phyloP scores from a whole-genome alignment of 805 yeast species.

The Komagataella mondaviorum region DNA sequence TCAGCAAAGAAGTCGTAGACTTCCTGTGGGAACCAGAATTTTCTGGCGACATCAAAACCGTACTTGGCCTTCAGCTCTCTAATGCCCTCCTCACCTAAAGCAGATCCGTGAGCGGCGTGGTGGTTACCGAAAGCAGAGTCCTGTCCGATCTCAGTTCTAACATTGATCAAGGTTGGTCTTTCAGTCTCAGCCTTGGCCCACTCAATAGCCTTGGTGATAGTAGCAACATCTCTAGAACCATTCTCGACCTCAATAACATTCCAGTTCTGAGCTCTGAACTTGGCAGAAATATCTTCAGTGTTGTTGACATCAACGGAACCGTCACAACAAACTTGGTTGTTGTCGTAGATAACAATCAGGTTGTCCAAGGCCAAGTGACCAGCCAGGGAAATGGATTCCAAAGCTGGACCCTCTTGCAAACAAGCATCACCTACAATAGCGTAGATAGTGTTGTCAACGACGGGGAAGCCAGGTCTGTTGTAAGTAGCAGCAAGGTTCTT shows the following conservation, averaged over 20 bases:
- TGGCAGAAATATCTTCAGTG: slow-evolving; percentile 19
- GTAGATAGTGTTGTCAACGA: slow-evolving; percentile 17
- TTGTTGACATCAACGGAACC: slow-evolving; percentile 21
- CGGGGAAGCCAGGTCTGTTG: slow-evolving; percentile 19
- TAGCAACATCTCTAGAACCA: slow-evolving; percentile 18
- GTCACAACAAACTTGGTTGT: slow-evolving; percentile 23
- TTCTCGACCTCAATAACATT: slow-evolving; percentile 20
- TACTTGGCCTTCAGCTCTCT: slow-evolving; percentile 4
- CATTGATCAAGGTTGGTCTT: slow-evolving; percentile 22
- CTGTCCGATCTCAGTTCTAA: slow-evolving; percentile 20
- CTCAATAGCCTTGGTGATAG: slow-evolving; percentile 19
- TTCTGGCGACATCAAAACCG: slow-evolving; percentile 11
- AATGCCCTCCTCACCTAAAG: slow-evolving; percentile 16
- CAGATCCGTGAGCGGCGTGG: slow-evolving; percentile 21
- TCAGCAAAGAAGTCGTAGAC: slow-evolving; percentile 17
- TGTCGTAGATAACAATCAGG: slow-evolving; percentile 21
- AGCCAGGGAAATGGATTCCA: slow-evolving; percentile 25
- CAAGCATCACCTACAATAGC: slow-evolving; percentile 26
- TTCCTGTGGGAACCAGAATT: slow-evolving; percentile 13
- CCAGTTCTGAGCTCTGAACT: slow-evolving; percentile 22
- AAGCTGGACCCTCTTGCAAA: slow-evolving; percentile 24
- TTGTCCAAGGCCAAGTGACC: slow-evolving; percentile 23
- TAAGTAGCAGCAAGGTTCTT: slow-evolving; percentile 20
- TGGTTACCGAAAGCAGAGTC: slow-evolving; percentile 18
- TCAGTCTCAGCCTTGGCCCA: slow-evolving; percentile 14